Evolutionary conservation across 2,329 filamentous ascomycete genomes (phyloP).

Genomic region (Trichophyton simii): DNA sequence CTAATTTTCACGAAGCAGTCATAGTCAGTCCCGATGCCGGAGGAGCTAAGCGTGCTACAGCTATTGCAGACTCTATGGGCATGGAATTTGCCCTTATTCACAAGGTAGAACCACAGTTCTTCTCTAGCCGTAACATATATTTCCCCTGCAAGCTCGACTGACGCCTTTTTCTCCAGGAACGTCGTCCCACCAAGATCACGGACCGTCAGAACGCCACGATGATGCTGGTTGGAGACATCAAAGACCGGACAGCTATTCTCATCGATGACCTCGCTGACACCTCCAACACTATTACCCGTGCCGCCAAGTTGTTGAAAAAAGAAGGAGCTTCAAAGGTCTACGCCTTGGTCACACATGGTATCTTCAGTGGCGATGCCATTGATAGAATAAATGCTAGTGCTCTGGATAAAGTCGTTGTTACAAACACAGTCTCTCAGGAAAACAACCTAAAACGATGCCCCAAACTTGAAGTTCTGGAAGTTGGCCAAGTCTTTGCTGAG

Average conservation of each 20-base stretch:
- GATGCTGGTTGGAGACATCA: conserved; percentile 86
- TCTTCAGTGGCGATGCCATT: conserved; percentile 89
- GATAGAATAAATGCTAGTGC: conserved; percentile 85
- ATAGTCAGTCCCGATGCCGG: conserved; percentile 94
- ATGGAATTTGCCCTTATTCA: conserved; percentile 97
- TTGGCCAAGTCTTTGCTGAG: conserved; percentile 82
- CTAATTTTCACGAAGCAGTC: conserved; percentile 72
- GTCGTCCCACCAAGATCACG: conserved; percentile 72
- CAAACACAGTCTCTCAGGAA: conserved; percentile 83
- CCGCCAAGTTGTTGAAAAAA: conserved; percentile 91
- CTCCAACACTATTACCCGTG: conserved; percentile 90
- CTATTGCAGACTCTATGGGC: conserved; percentile 82
- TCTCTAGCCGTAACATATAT: conserved; percentile 4
- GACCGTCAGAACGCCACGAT: conserved; percentile 73
- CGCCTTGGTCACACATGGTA: conserved; percentile 85
- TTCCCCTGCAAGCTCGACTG: conserved; percentile 12
- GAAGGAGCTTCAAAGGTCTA: conserved; percentile 82
- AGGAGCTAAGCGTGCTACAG: conserved; percentile 88
- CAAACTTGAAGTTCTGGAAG: conserved; percentile 84
- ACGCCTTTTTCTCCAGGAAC: conserved; percentile 48
- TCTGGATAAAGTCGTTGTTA: conserved; percentile 86
- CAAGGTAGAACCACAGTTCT: conserved; percentile 51
- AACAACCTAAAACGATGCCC: conserved; percentile 66
- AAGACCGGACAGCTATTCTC: conserved; percentile 69
- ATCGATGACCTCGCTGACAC: conserved; percentile 93